Evolutionary conservation across 2,329 filamentous ascomycete genomes (phyloP), one percentile per base, ranked within the genome.

Genomic region (Xylaria sp.): DNA sequence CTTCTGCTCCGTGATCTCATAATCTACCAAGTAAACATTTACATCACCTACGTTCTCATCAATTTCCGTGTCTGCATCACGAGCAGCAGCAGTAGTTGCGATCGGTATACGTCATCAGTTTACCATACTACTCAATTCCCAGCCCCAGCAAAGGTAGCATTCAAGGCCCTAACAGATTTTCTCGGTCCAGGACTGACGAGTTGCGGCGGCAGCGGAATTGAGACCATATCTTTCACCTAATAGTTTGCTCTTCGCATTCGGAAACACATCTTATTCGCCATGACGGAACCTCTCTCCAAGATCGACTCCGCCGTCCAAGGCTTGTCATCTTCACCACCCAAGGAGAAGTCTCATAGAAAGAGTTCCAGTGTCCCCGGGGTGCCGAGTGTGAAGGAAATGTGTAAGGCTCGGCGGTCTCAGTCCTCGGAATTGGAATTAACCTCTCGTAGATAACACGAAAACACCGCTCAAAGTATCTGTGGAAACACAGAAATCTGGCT

Each of bases 291-390:
- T 78, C 89, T 97, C 80, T 88, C 88, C 83, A 97, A 97, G 86
- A 90, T 97, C 85, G 94, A 98, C 83, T 97, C 94, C 69, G 94
- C 93, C 85, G 90, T 97, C 79, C 90, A 94, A 80, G 93, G 93
- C 82, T 82, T 94, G 77, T 88, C 89, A 74, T 87, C 88, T 77
- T 90, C 90, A 68, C 88, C 91, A 41, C 85, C 87, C 68, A 88
- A 90, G 79, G 90, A 94, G 80, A 88, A 88, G 79, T 83, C 83
- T 73, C 87, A 91, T 79, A 72, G 91, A 76, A 89, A 94, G 83
- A 94, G 93, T 81, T 95, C 93, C 65, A 89, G 86, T 78, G 87
- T 88, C 55, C 86, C 91, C 70, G 93, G 92, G 75, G 89, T 95
- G 67, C 90, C 86, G 82, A 97, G 94, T 83, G 92, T 97, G 83